A percentile compares a stretch with the other conserved stretches of the same genome.
phyloP scores from a whole-genome alignment of 169 alveolate genomes.

The Ophryocystis elektroscirrha region DNA sequence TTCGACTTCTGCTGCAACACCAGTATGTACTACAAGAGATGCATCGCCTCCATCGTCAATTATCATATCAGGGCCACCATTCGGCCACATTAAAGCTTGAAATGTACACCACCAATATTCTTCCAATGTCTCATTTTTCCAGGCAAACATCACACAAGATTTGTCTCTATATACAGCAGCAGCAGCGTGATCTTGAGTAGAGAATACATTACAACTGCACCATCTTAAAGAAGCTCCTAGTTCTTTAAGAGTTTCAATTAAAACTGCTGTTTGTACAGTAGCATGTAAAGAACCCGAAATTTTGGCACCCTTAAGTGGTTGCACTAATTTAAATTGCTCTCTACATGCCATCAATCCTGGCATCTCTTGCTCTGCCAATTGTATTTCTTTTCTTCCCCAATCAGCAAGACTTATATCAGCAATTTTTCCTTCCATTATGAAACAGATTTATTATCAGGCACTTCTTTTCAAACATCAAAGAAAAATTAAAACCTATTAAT shows the following conservation, averaged over 20 bases:
- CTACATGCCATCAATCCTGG: constrained; percentile 80
- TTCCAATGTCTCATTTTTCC: constrained; percentile 76
- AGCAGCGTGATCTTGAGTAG: constrained; percentile 93
- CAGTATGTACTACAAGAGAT: constrained; percentile 70
- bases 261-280: constrained; percentile 75
- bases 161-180: constrained; percentile 66
- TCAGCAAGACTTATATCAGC: constrained; percentile 63
- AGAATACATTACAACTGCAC: constrained; percentile 88
- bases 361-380: constrained; percentile 78
- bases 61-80: constrained; percentile 78
- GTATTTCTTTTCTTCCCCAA: constrained; percentile 73
- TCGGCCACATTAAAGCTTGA: constrained; percentile 75
- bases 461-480: too few species aligned
- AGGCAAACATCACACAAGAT: constrained; percentile 78
- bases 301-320: constrained; percentile 75
- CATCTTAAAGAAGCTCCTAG: constrained; percentile 89
- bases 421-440: constrained; percentile 35
- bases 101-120: constrained; percentile 94
- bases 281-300: constrained; percentile 87
- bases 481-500: too few species aligned
- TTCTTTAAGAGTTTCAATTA: constrained; percentile 58
- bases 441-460: too few species aligned
- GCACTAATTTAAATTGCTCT: constrained; percentile 50
- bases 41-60: constrained; percentile 97
- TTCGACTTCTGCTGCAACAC: constrained; percentile 47